Evolutionary conservation across 495 filamentous ascomycete species (phyloP), one percentile per base, ranked within the genome.

Genomic region (Podospora pseudocomata): DNA sequence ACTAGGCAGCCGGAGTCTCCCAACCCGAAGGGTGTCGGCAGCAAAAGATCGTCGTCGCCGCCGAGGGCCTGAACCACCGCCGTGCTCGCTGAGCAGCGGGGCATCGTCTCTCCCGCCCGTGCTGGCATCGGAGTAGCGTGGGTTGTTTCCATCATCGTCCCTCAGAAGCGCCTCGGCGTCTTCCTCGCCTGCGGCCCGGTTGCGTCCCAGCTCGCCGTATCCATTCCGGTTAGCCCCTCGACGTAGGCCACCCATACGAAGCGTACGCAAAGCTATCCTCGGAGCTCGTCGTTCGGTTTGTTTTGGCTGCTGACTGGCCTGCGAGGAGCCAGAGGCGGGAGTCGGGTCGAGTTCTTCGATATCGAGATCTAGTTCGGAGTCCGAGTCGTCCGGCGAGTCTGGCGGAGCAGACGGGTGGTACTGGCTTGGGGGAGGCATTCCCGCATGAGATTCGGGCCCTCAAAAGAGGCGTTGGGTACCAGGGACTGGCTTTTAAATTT

Each of bases 281-380:
- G 88, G 83, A 39, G 82, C 80, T 79, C 69, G 80, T 77, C 81
- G 80, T 70, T 78, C 79, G 72, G 70, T 67, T 72, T 70, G 66
- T 68, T 66, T 72, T 39, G 78, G 74, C 60, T 80, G 74, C 61
- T 80, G 81, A 11, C 76, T 75, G 5, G 79, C 76, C 58, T 80
- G 74, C 19, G 83, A 73, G 19, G 83, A 73, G 20, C 83, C 78
- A 44, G 78, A 69, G 27, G 81, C 77, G 20, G 82, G 77, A 27
- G 77, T 77, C 18, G 88, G 89, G 70, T 91, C 90, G 53, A 93
- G 86, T 82, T 93, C 91, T 72, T 92, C 76, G 60, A 83, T 84
- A 68, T 93, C 89, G 62, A 92, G 81, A 68, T 93, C 89, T 65
- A 91, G 83, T 72, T 92, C 91, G 63, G 87, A 87, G 68, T 89